Conservation (phyloP, 2,329 filamentous ascomycete species). For the Diaporthe batatas region DNA sequence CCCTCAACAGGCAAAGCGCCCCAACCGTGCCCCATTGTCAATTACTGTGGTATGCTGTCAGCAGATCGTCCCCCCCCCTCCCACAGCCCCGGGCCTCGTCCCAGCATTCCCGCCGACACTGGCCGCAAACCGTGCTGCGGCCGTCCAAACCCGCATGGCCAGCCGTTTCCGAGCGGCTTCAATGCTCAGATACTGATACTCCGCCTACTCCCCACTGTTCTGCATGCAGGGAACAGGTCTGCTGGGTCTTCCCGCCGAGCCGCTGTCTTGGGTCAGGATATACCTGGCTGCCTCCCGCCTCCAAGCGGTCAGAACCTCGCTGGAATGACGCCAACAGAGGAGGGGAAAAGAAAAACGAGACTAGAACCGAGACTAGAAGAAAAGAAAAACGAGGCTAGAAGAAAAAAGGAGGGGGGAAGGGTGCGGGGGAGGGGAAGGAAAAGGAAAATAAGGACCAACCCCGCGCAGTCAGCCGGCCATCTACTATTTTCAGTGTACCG, state of each 20-base stretch:
- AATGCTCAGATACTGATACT: too few species aligned
- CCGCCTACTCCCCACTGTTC: slow-evolving; percentile 8
- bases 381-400: too few species aligned
- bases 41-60: too few species aligned
- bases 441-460: not conserved
- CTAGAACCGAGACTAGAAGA: too few species aligned
- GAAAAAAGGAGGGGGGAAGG: too few species aligned
- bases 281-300: slow-evolving; percentile 21
- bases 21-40: slow-evolving; percentile 1
- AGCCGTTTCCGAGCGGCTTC: too few species aligned
- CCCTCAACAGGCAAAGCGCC: slow-evolving; percentile 3
- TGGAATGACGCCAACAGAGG: not conserved
- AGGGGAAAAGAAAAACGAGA: too few species aligned
- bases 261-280: slow-evolving; percentile 15
- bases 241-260: slow-evolving; percentile 28
- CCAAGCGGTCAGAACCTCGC: not conserved
- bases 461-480: not conserved
- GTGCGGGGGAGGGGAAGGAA: too few species aligned
- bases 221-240: slow-evolving; percentile 33
- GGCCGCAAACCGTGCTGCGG: not conserved
- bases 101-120: too few species aligned
- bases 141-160: not conserved
- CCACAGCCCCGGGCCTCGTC: slow-evolving; percentile 6
- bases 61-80: slow-evolving; percentile 19
- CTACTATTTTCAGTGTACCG: not conserved